A percentile compares a stretch with the other conserved stretches of the same genome.
These are phyloP conservation scores for Phialophora macrospora DNA, from an alignment of 2,329 filamentous ascomycete species.

Conservation along the genomic window DNA sequence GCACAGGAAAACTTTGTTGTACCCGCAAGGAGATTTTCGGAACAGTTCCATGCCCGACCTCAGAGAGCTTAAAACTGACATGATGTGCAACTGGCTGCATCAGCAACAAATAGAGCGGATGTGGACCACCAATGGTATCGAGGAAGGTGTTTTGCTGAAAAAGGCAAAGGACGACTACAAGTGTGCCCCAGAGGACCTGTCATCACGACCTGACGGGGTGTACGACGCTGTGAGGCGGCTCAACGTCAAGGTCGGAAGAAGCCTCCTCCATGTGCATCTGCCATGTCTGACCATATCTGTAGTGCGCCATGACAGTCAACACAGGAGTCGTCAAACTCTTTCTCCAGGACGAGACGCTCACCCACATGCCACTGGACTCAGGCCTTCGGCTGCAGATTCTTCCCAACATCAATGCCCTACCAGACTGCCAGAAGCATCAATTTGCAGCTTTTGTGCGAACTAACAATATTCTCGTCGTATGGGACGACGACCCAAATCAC, in stretches of 20 bases:
- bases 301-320: conserved; percentile 71
- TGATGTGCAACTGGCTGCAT: conserved; percentile 68
- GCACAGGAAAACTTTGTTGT: conserved; percentile 14
- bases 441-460: conserved; percentile 69
- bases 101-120: conserved; percentile 63
- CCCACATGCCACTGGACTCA: conserved; percentile 63
- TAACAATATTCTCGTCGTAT: conserved; percentile 62
- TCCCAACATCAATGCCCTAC: conserved; percentile 61
- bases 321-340: conserved; percentile 68
- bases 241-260: conserved; percentile 57
- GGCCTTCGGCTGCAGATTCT: conserved; percentile 68
- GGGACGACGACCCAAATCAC: conserved; percentile 66
- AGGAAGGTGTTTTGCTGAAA: conserved; percentile 63
- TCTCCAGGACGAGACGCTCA: conserved; percentile 55
- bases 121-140: conserved; percentile 55
- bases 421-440: conserved; percentile 66
- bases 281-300: background rate
- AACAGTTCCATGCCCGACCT: conserved; percentile 31
- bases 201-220: conserved; percentile 54
- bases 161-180: conserved; percentile 57
- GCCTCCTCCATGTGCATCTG: background rate
- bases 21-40: conserved; percentile 31
- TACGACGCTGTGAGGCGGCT: conserved; percentile 56
- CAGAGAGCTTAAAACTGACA: conserved; percentile 55
- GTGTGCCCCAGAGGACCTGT: conserved; percentile 56